These are phyloP conservation scores for Rhododendron molle DNA, from an alignment of 148 eudicot species.

Conservation along the genomic window DNA sequence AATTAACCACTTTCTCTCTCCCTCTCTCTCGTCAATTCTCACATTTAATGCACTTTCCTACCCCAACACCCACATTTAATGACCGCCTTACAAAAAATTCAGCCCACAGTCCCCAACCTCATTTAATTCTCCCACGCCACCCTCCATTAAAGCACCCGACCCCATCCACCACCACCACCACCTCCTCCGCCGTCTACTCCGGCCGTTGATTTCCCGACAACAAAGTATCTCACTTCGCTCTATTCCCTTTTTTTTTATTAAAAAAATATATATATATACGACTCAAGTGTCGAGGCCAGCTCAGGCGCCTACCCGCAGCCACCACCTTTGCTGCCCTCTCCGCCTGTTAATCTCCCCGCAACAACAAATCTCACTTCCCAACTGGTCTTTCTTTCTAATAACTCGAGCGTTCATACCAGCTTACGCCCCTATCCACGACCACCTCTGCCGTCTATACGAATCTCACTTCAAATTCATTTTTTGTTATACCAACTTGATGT, in stretches of 20 bases:
- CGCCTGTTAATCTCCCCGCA: no score
- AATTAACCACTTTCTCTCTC: neutral
- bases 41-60: conserved; percentile 21
- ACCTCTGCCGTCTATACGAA: neutral
- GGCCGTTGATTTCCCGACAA: neutral
- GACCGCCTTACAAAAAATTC: conserved; percentile 16
- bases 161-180: conserved; percentile 14
- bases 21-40: neutral
- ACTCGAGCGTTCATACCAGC: neutral
- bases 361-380: no score
- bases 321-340: neutral
- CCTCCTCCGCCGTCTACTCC: neutral
- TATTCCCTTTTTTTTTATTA: neutral
- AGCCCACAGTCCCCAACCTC: neutral
- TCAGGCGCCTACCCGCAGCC: no score
- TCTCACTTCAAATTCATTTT: no score
- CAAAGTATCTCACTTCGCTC: neutral
- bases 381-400: no score
- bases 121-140: conserved; percentile 22
- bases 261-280: no score
- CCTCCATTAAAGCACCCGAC: conserved; percentile 28
- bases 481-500: no score
- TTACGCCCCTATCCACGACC: neutral
- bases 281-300: no score
- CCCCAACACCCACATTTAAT: conserved; percentile 25